These are phyloP conservation scores for Hypoxylon fragiforme DNA, from an alignment of 495 filamentous ascomycete genomes.

Conservation along the genomic window DNA sequence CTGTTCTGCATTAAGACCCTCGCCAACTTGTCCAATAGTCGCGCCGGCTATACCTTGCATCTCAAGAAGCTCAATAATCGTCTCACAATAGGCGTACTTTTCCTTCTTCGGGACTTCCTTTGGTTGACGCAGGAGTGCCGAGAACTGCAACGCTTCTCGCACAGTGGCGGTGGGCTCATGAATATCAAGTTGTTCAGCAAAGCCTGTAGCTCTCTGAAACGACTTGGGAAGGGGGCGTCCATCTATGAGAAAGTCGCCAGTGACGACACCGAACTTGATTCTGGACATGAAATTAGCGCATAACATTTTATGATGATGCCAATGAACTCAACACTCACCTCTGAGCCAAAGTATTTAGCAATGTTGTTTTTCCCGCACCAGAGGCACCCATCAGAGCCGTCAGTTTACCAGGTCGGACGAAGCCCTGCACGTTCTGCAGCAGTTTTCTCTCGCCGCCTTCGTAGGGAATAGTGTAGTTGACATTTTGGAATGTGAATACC, in stretches of 20 bases:
- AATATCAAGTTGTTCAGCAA: constrained; percentile 85
- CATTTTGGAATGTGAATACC: constrained; percentile 70
- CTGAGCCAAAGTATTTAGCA: constrained; percentile 65
- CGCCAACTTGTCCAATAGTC: constrained; percentile 70
- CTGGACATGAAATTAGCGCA: constrained; percentile 15
- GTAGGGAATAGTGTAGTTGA: constrained; percentile 71
- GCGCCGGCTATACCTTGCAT: constrained; percentile 78
- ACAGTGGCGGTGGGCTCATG: constrained; percentile 77
- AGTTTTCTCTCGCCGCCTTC: constrained; percentile 61
- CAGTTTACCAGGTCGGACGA: constrained; percentile 70
- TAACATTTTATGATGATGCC: constrained; percentile 49
- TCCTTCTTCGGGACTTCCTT: constrained; percentile 59
- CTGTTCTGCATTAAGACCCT: constrained; percentile 82
- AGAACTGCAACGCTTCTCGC: constrained; percentile 70
- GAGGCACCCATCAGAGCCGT: constrained; percentile 57
- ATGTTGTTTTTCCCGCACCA: constrained; percentile 53
- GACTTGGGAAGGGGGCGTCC: constrained; percentile 66
- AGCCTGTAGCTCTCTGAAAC: constrained; percentile 82
- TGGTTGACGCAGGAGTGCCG: constrained; percentile 72
- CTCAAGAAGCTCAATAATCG: constrained; percentile 74
- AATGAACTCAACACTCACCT: constrained; percentile 65
- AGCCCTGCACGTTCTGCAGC: constrained; percentile 67
- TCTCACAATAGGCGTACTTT: constrained; percentile 73
- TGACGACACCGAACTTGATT: constrained; percentile 39
- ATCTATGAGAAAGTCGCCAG: constrained; percentile 69